phyloP scores from a whole-genome alignment of 139 green algal genomes.

The Parachlorella kessleri region DNA sequence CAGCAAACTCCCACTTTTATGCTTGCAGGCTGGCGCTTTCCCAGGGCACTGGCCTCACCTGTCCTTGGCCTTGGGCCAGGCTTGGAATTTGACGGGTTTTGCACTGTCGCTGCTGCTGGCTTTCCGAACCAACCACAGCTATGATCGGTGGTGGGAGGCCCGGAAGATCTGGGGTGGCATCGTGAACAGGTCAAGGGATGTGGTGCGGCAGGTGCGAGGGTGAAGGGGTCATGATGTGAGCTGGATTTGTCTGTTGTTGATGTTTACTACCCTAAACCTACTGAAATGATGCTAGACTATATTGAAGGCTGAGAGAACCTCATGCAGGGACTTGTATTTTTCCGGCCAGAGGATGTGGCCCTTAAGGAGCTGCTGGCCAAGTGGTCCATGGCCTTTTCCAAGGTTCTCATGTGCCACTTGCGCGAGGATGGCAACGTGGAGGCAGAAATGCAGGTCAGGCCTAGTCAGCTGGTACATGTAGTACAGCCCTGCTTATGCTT shows the following conservation, averaged over 20 bases:
- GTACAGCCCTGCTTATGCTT: too few species aligned
- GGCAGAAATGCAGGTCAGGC: not conserved
- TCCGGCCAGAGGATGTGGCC: conserved; percentile 10
- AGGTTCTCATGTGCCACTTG: conserved; percentile 32
- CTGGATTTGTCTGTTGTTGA: too few species aligned
- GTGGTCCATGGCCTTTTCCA: conserved; percentile 43
- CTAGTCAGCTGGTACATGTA: too few species aligned
- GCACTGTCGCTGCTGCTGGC: conserved; percentile 57
- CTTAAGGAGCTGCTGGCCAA: conserved; percentile 35
- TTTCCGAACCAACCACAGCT: conserved; percentile 51
- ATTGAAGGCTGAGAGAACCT: too few species aligned
- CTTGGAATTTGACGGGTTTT: conserved; percentile 49
- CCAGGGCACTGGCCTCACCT: conserved; percentile 32
- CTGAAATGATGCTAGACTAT: too few species aligned
- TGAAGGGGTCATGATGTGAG: too few species aligned
- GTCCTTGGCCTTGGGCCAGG: conserved; percentile 31
- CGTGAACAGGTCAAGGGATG: conserved; percentile 40
- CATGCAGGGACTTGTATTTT: conserved; percentile 16
- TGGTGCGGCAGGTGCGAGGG: conserved; percentile 42
- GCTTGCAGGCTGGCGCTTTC: conserved; percentile 16
- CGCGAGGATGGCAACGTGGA: conserved; percentile 1
- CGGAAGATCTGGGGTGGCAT: conserved; percentile 48
- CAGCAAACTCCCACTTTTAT: not conserved
- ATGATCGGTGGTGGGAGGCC: conserved; percentile 59
- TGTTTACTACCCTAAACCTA: too few species aligned